Base-by-base conservation (phyloP, 768 basidiomycete genomes). In the Lactarius sp. region DNA sequence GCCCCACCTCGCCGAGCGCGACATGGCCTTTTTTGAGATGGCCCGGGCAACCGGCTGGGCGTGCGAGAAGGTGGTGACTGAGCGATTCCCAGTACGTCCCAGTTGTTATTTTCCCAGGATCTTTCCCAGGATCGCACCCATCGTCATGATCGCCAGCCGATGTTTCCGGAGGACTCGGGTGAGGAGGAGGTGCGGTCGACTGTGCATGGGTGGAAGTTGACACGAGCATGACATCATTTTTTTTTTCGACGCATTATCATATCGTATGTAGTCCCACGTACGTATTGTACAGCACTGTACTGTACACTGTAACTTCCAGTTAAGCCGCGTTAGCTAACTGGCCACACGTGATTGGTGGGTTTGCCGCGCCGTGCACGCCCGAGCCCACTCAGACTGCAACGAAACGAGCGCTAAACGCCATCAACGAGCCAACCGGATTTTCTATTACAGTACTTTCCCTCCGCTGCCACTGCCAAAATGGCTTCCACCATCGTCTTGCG, bases 141-240 rank as follows among this genome's bases (percentile, higher is more conserved):
- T 36, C 34, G 9, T 50, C 22, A 9, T 37, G 10, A 16, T 39
- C 2, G 13, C n/a, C 4, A 92, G 89, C 86, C 88, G 1, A 96
- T 96, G 94, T 96, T 96, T 69, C 88, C 87, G 0, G 85, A 93
- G 4, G 94, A 97, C 75, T 75, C 83, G 1, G 94, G 94, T 9
- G 89, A 90, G 58, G 86, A 85, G 66, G 80, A 81, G 7, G 79
- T 94, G 8, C 80, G 94, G 27, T 82, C 87, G 7, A 92, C 88
- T 0, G 94, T 97, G 1, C 88, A 93, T 69, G 94, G 94, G 2
- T 94, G 91, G 91, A 78, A 75, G 58, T 73, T 93, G 66, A 81
- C 72, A 0, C 72, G 77, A 42, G 16, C 10, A 16, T 36, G 20
- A 37, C 13, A 33, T 27, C 3, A 27, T 27, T 27, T 2, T 27